Evolutionary conservation across 1,284 basidiomycete species (phyloP).

Genomic region (Rhodotorula glutinis): DNA sequence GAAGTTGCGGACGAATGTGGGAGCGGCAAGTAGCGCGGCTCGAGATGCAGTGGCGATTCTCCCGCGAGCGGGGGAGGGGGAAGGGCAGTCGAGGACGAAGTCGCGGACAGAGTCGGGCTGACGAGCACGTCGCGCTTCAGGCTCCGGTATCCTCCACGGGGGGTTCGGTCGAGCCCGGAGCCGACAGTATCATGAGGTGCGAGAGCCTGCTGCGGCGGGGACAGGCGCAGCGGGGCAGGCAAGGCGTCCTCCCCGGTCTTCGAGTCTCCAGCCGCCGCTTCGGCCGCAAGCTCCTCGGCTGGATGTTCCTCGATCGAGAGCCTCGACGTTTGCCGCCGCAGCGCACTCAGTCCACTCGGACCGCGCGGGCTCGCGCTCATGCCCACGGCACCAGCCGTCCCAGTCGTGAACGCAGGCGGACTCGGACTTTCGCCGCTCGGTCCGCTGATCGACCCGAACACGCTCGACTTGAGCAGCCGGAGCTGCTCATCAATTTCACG

Average conservation of each 20-base stretch:
- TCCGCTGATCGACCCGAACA: background rate
- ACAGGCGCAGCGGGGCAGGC: background rate
- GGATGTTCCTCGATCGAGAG: conserved; percentile 26
- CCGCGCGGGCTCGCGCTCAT: background rate
- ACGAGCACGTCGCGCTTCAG: background rate
- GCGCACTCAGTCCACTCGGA: conserved; percentile 9
- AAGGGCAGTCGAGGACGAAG: conserved; percentile 8
- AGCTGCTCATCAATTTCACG: conserved; percentile 34
- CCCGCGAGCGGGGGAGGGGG: conserved; percentile 5
- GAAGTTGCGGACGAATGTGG: conserved; percentile 19
- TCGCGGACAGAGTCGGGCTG: conserved; percentile 13
- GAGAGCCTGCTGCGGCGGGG: background rate
- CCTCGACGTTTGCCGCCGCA: conserved; percentile 25
- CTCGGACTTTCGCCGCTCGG: background rate
- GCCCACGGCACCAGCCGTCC: background rate
- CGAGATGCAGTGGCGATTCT: conserved; percentile 8
- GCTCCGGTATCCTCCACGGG: background rate
- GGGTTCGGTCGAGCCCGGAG: background rate
- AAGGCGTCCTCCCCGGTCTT: background rate
- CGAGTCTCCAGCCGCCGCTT: background rate
- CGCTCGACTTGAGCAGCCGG: conserved; percentile 14
- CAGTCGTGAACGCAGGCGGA: conserved; percentile 6
- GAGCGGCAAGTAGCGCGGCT: conserved; percentile 25
- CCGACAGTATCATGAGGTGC: background rate
- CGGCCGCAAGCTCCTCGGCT: conserved; percentile 18